Percentiles rank a stretch among this genome's conserved stretches.
phyloP scores from a whole-genome alignment of 164 flowering plant species.

The Nymphaea thermarum region DNA sequence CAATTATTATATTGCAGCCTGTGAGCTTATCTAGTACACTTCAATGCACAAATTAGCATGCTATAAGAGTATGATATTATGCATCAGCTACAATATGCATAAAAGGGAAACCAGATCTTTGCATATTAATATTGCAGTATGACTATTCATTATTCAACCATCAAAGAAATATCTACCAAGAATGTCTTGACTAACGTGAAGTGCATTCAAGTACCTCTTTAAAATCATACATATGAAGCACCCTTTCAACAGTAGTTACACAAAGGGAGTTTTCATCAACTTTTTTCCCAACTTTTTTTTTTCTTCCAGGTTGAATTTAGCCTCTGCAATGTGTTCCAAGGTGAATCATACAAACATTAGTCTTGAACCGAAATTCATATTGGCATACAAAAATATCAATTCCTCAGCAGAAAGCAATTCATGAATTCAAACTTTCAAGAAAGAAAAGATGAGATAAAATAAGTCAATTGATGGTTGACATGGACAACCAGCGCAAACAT shows the following conservation, averaged over 20 bases:
- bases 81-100: not conserved
- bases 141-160: not conserved
- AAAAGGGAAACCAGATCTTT: not conserved
- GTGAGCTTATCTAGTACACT: not conserved
- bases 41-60: not conserved
- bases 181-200: too few relatives aligned
- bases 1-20: too few relatives aligned
- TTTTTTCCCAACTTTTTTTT: conserved; percentile 67
- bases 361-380: too few relatives aligned
- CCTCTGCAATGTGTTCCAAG: conserved; percentile 35
- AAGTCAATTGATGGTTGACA: too few relatives aligned
- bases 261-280: conserved; percentile 41
- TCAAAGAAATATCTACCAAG: not conserved
- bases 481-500: too few relatives aligned
- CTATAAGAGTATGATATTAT: not conserved
- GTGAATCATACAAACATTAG: too few relatives aligned
- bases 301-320: conserved; percentile 49
- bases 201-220: conserved; percentile 64
- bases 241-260: conserved; percentile 44
- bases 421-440: too few relatives aligned
- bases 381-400: too few relatives aligned
- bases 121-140: not conserved
- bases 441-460: too few relatives aligned
- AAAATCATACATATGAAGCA: conserved; percentile 67
- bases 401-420: too few relatives aligned